Percentiles rank a stretch among this genome's conserved stretches.
Evolutionary conservation across 2,329 filamentous ascomycete species (phyloP).

Genomic region (Chaetomium sp.): DNA sequence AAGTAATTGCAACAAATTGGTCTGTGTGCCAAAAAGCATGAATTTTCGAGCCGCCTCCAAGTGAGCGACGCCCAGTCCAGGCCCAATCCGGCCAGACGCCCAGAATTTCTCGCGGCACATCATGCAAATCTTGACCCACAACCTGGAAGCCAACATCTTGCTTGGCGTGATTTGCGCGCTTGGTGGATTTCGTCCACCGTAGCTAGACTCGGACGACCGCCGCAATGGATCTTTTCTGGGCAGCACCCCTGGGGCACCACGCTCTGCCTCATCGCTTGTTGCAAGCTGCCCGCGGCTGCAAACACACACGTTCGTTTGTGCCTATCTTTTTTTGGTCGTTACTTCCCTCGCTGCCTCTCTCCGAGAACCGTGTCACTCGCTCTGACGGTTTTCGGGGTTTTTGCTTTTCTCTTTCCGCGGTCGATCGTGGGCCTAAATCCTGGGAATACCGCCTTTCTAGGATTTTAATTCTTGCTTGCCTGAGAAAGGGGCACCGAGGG

Average conservation of each 20-base stretch:
- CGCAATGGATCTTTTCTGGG: slow-evolving; percentile 31
- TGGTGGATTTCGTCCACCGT: slow-evolving; percentile 20
- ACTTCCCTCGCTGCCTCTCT: slow-evolving; percentile 20
- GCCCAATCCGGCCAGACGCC: slow-evolving; percentile 19
- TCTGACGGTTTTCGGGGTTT: slow-evolving; percentile 53
- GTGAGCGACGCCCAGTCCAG: slow-evolving; percentile 28
- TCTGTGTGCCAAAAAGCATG: slow-evolving; percentile 5
- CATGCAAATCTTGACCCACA: slow-evolving; percentile 31
- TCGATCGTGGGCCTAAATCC: slow-evolving; percentile 8
- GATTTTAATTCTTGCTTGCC: slow-evolving; percentile 17
- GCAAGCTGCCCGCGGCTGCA: slow-evolving; percentile 8
- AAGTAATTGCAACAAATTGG: slow-evolving; percentile 14
- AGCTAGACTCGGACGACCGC: slow-evolving; percentile 17
- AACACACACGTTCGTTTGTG: slow-evolving; percentile 25
- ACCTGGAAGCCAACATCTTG: slow-evolving; percentile 1
- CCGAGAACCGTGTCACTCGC: slow-evolving; percentile 54
- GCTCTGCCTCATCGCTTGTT: neutral
- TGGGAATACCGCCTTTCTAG: slow-evolving; percentile 8
- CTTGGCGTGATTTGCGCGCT: slow-evolving; percentile 24
- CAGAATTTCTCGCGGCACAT: slow-evolving; percentile 34
- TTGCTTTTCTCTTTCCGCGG: slow-evolving; percentile 32
- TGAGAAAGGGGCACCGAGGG: slow-evolving; percentile 27
- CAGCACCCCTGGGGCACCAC: slow-evolving; percentile 12
- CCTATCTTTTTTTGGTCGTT: slow-evolving; percentile 23
- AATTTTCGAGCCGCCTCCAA: neutral